Conservation (phyloP, 495 filamentous ascomycete genomes). For the Tuber borchii region DNA sequence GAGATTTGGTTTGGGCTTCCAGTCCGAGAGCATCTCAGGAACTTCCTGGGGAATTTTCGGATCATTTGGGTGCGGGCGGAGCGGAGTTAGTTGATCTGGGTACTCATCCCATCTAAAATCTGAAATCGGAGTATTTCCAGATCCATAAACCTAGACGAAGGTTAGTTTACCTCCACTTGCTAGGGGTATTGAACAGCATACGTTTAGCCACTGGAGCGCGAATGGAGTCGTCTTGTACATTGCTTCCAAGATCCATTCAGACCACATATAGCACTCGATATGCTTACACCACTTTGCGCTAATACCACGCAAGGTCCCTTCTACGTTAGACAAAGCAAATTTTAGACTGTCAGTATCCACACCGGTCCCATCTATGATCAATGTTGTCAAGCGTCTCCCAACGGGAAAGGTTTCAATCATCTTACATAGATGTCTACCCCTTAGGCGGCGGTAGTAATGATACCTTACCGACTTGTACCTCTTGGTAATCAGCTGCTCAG, state of each 20-base stretch:
- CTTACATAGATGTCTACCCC: constrained; percentile 26
- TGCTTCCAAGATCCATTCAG: constrained; percentile 29
- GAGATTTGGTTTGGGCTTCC: constrained; percentile 11
- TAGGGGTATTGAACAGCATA: neutral
- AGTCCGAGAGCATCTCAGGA: neutral
- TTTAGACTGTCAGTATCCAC: constrained; percentile 27
- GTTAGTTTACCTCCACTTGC: neutral
- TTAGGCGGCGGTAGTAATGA: constrained; percentile 16
- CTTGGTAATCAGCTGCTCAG: neutral
- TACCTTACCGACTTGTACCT: neutral
- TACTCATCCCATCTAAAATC: constrained; percentile 14
- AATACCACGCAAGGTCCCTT: constrained; percentile 25
- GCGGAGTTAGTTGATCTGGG: constrained; percentile 17
- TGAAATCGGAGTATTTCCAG: constrained; percentile 28
- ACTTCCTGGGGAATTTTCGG: neutral
- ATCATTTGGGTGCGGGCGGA: constrained; percentile 10
- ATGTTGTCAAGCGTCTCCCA: constrained; percentile 23
- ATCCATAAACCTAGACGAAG: constrained; percentile 29
- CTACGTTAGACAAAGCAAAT: constrained; percentile 7
- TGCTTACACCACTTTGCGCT: constrained; percentile 32
- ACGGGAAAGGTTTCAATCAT: constrained; percentile 22
- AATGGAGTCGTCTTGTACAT: constrained; percentile 11
- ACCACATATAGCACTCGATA: constrained; percentile 29
- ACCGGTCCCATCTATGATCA: constrained; percentile 34
- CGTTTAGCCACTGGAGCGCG: constrained; percentile 31